Evolutionary conservation across 257 asterid species (phyloP), one percentile per base, ranked within the genome.

Genomic region (Verbena officinalis): DNA sequence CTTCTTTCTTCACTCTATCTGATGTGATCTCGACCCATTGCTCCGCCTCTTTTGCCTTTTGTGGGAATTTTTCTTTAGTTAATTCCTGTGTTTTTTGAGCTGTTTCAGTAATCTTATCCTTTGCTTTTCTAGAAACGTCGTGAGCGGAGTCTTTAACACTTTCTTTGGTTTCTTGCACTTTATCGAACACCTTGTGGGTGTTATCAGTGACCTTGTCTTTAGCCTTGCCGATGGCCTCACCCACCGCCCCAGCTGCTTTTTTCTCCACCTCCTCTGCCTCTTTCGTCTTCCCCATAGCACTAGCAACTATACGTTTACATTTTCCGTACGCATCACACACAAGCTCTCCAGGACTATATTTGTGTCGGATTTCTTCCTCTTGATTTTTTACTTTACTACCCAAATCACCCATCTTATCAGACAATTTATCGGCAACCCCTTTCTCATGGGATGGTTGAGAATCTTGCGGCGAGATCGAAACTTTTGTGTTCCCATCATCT

Each of bases 241-340:
- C 31, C 34, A 46, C 62, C 7, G 59, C 77, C 52, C 49, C 73
- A 5, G 27, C 20, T 2, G 68, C 48, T 5, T 6, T 73, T 38
- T 78, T 81, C 59, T 42, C 62, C 45, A 56, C 68, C 39, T 59
- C 64, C 20, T n/a, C 83, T 27, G 57, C 15, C 10, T 73, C 82
- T 56, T 63, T 70, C 0, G 81, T 76, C 59, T 52, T 83, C 21
- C 75, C 90, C 7, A 84, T 19, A 1, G 75, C 80, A n/a, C 61
- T 42, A 1, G 74, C 74, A 17, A 84, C 68, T 17, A 71, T 78
- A 20, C 72, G 78, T 72, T 72, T 78, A 23, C 87, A 84, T 43
- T 74, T 78, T 0, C 87, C 90, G 11, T 71, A 79, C 0, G 87
- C 87, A 58, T 84, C 90, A 45, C 87, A 81, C 16, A 79, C 84